Evolutionary conservation across 352 stramenopile genomes (phyloP).

Genomic region (Pythium brachiatum): DNA sequence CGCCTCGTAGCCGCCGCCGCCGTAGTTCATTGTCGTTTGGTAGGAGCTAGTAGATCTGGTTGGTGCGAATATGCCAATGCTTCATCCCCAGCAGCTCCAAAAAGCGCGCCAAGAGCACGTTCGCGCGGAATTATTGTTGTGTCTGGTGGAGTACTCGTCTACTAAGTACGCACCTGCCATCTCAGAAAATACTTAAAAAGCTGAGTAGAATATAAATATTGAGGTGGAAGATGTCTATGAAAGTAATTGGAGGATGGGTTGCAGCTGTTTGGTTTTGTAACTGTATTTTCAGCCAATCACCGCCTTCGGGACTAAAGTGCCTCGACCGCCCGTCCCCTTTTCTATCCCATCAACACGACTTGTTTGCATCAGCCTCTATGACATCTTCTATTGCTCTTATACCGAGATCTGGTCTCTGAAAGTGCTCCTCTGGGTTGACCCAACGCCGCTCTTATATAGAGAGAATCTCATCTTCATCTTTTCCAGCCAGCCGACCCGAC

Average conservation of each 20-base stretch:
- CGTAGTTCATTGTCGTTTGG: constrained; percentile 49
- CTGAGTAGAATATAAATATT: no score
- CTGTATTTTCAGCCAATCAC: neutral
- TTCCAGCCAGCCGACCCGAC: neutral
- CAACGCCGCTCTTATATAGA: neutral
- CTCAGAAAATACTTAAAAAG: neutral
- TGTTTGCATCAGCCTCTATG: constrained; percentile 6
- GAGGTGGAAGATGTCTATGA: neutral
- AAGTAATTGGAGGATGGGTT: neutral
- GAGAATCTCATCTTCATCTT: constrained; percentile 2
- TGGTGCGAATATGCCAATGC: neutral
- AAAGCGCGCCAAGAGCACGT: constrained; percentile 7
- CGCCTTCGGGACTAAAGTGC: neutral
- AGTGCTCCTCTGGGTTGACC: neutral
- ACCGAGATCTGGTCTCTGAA: neutral
- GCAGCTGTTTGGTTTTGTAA: neutral
- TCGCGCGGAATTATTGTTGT: neutral
- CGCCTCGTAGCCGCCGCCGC: constrained; percentile 58
- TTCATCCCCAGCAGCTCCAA: neutral
- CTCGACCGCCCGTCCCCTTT: neutral
- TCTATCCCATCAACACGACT: constrained; percentile 4
- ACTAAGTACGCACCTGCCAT: neutral
- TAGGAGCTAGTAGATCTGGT: neutral
- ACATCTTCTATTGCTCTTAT: neutral
- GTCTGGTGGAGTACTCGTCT: neutral